Evolutionary conservation across 2,329 filamentous ascomycete species (phyloP).

Genomic region (Juglanconis oblonga): DNA sequence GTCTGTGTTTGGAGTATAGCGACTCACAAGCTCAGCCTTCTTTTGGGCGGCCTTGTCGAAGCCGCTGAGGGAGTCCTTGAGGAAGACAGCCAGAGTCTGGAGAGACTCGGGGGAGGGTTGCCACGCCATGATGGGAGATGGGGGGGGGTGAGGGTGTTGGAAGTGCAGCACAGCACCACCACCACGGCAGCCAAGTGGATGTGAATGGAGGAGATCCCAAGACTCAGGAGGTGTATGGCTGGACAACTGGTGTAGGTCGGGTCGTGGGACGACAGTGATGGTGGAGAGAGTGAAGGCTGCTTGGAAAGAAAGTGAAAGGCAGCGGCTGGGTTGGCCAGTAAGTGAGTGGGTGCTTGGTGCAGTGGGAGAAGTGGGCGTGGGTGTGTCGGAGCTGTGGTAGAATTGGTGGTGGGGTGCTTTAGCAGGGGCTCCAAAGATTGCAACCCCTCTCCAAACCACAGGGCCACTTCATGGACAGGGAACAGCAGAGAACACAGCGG

Average conservation of each 20-base stretch:
- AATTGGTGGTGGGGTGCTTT: conserved; percentile 4
- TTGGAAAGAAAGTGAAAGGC: not conserved
- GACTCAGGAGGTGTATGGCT: not conserved
- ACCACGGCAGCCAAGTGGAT: conserved; percentile 8
- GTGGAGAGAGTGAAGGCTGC: not conserved
- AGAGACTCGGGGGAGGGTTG: conserved; percentile 85
- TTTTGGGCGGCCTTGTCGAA: conserved; percentile 78
- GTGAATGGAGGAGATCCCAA: not conserved
- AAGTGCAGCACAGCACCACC: conserved; percentile 17
- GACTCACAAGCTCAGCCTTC: conserved; percentile 80
- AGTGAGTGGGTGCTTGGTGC: not conserved
- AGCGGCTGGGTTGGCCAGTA: too few species aligned
- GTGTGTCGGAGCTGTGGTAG: conserved; percentile 1
- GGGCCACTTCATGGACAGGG: not conserved
- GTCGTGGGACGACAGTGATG: not conserved
- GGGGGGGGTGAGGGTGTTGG: not conserved
- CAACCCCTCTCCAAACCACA: not conserved
- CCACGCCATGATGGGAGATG: conserved; percentile 71
- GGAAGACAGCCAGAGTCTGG: conserved; percentile 81
- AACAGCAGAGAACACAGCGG: not conserved
- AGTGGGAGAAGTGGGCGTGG: not conserved
- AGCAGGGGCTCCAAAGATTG: conserved; percentile 4
- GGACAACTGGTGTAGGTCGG: not conserved
- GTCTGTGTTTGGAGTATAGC: conserved; percentile 5
- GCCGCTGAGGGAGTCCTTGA: conserved; percentile 88